These are phyloP conservation scores for Dissophora globulifera DNA, from an alignment of 192 early-diverging fungal genomes.

Conservation along the genomic window DNA sequence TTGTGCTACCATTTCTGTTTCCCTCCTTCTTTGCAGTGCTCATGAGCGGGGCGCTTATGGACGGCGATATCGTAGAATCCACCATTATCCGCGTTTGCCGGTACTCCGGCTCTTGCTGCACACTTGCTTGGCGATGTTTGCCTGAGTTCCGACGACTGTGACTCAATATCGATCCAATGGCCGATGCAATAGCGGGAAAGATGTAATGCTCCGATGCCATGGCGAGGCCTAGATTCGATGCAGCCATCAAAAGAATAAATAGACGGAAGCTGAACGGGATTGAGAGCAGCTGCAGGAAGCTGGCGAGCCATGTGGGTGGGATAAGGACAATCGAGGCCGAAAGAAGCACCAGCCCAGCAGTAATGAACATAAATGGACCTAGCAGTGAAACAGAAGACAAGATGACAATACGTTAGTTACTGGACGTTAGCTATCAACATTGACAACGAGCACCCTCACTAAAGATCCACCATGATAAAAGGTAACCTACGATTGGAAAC, in stretches of 20 bases:
- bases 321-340: conserved; percentile 60
- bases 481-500: conserved; percentile 79
- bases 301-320: conserved; percentile 62
- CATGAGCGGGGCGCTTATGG: conserved; percentile 3
- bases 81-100: conserved; percentile 4
- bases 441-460: no score
- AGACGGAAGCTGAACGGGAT: conserved; percentile 67
- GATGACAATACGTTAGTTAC: neutral
- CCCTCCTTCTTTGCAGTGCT: neutral
- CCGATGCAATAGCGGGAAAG: conserved; percentile 49
- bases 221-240: conserved; percentile 64
- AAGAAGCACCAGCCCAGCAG: conserved; percentile 60
- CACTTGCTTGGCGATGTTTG: neutral
- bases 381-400: neutral
- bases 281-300: conserved; percentile 74
- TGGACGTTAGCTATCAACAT: no score
- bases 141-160: neutral
- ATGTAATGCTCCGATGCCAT: conserved; percentile 49
- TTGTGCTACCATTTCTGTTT: no score
- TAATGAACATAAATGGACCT: conserved; percentile 75
- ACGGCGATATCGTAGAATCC: neutral
- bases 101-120: neutral
- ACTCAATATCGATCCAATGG: conserved; percentile 21
- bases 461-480: neutral
- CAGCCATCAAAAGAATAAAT: conserved; percentile 67